These are phyloP conservation scores for Tolypocladium pustulatum DNA, from an alignment of 2,329 filamentous ascomycete species.

Conservation along the genomic window DNA sequence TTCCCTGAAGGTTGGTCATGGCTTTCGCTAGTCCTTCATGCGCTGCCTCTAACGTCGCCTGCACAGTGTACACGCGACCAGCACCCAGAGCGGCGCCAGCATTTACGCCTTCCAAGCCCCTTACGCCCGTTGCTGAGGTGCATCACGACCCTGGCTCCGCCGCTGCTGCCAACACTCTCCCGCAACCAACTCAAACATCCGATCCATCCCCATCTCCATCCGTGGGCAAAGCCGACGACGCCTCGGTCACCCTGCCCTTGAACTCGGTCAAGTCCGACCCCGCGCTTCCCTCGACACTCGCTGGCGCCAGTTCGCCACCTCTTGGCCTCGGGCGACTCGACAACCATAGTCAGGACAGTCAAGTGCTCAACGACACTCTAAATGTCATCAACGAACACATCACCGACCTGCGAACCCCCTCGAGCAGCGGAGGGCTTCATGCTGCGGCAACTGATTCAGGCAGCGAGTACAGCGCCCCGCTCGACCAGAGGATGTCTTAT, in stretches of 20 bases:
- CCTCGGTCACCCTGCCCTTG: constrained; percentile 32
- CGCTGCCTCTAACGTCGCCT: constrained; percentile 8
- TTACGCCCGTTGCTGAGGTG: constrained; percentile 19
- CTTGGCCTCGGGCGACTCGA: constrained; percentile 25
- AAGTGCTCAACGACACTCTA: constrained; percentile 86
- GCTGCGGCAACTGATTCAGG: constrained; percentile 61
- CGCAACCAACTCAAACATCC: constrained; percentile 19
- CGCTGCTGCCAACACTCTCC: constrained; percentile 10
- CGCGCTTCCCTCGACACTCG: constrained; percentile 13
- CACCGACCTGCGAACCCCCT: constrained; percentile 61
- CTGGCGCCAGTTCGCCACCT: constrained; percentile 17
- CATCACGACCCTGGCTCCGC: constrained; percentile 11
- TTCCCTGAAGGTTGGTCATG: constrained; percentile 65
- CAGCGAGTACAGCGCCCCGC: constrained; percentile 78
- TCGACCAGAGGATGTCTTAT: constrained; percentile 73
- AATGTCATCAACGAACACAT: constrained; percentile 98
- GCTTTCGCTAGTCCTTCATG: not conserved
- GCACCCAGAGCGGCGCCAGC: constrained; percentile 34
- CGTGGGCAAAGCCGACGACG: constrained; percentile 17
- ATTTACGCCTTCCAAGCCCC: constrained; percentile 19
- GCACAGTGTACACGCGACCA: constrained; percentile 49
- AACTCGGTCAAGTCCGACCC: constrained; percentile 28
- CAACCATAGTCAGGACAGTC: constrained; percentile 41
- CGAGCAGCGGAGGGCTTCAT: constrained; percentile 40
- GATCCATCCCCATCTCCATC: constrained; percentile 16